Conservation (phyloP, 352 stramenopile genomes). For the Globisporangium okanoganense region DNA sequence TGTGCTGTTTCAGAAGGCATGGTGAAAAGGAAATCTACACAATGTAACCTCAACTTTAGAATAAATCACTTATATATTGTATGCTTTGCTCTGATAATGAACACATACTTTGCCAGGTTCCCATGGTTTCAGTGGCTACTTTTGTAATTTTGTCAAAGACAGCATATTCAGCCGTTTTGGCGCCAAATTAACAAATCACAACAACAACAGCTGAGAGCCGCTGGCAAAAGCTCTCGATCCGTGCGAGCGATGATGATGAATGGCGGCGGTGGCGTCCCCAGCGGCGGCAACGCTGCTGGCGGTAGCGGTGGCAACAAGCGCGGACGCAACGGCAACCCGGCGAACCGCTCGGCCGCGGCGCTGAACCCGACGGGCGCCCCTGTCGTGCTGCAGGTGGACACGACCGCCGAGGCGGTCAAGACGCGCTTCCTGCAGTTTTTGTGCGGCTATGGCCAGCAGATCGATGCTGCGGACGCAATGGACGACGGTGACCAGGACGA, state of each 20-base stretch:
- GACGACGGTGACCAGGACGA: conserved; percentile 15
- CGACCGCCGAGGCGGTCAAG: conserved; percentile 79
- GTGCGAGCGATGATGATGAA: conserved; percentile 14
- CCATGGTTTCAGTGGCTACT: too few relatives aligned
- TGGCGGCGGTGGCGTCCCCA: conserved; percentile 6
- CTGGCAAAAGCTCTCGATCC: background rate
- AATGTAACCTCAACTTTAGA: background rate
- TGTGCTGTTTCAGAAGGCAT: background rate
- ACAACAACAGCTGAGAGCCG: background rate
- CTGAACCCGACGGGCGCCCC: conserved; percentile 36
- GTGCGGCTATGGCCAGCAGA: conserved; percentile 63
- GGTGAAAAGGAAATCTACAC: background rate
- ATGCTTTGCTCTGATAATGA: background rate
- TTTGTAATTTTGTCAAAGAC: too few relatives aligned
- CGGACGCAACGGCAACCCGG: conserved; percentile 25
- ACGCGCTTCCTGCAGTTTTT: conserved; percentile 82
- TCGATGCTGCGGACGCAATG: background rate
- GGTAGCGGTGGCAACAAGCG: conserved; percentile 32
- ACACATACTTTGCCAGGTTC: too few relatives aligned
- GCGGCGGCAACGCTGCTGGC: background rate
- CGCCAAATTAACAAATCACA: conserved; percentile 4
- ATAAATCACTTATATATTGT: background rate
- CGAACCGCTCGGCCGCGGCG: conserved; percentile 14
- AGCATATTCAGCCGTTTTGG: background rate
- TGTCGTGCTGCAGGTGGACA: conserved; percentile 62